phyloP scores from a whole-genome alignment of 148 eudicot species.

The Selenicereus undatus region DNA sequence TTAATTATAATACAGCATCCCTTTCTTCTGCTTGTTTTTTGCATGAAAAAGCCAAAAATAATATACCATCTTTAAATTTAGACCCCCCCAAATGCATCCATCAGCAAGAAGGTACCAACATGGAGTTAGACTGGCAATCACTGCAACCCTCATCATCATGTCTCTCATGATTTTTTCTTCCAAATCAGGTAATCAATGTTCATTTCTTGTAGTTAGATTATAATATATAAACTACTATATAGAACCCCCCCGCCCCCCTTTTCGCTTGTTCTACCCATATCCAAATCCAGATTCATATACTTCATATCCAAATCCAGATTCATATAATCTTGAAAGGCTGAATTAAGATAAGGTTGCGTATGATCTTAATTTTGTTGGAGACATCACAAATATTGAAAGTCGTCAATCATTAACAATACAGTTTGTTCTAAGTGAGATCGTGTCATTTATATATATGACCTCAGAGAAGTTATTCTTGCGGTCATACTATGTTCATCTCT shows the following conservation, averaged over 20 bases:
- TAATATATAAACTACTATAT: not conserved
- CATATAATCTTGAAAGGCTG: too few species aligned
- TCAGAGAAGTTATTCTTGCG: too few species aligned
- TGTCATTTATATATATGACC: too few species aligned
- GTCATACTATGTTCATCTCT: too few species aligned
- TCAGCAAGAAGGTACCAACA: slow-evolving; percentile 5
- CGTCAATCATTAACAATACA: too few species aligned
- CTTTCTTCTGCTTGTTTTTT: not conserved
- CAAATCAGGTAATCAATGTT: slow-evolving; percentile 26
- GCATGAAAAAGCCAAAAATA: not conserved
- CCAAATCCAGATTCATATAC: too few species aligned
- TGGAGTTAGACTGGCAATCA: not conserved
- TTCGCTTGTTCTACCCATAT: not conserved
- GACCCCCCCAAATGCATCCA: slow-evolving; percentile 16
- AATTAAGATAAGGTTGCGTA: too few species aligned
- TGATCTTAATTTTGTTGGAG: too few species aligned
- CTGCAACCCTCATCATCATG: slow-evolving; percentile 22
- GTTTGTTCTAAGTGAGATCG: too few species aligned
- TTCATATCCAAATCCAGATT: too few species aligned
- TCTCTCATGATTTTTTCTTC: slow-evolving; percentile 18
- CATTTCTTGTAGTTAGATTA: not conserved
- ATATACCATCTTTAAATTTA: not conserved
- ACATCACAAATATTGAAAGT: too few species aligned
- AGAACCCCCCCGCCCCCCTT: not conserved
- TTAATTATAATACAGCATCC: not conserved